phyloP scores from a whole-genome alignment of 2,329 filamentous ascomycete species.

The Aspergillus bombycis region DNA sequence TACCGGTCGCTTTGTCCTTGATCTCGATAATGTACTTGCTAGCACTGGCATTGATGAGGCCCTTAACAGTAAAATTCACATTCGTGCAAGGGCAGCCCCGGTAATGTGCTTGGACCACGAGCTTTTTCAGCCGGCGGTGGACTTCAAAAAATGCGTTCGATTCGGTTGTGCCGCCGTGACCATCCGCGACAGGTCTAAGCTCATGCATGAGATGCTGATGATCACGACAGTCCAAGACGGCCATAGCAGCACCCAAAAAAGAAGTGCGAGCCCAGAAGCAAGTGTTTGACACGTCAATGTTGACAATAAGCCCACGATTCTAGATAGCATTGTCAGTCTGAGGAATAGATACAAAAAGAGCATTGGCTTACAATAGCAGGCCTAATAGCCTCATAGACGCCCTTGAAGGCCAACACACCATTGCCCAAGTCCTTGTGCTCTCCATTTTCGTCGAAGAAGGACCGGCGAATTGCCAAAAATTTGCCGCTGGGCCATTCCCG shows the following conservation, averaged over 20 bases:
- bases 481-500: constrained; percentile 73
- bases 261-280: constrained; percentile 73
- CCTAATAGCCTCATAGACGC: constrained; percentile 83
- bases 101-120: constrained; percentile 44
- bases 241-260: constrained; percentile 39
- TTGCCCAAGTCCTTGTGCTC: constrained; percentile 60
- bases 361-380: constrained; percentile 61
- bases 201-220: constrained; percentile 33
- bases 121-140: constrained; percentile 36
- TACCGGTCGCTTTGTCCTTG: constrained; percentile 43
- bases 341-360: constrained; percentile 7
- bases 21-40: constrained; percentile 48
- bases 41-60: constrained; percentile 49
- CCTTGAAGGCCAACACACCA: constrained; percentile 79
- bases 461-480: constrained; percentile 75
- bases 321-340: constrained; percentile 36
- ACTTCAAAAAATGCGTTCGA: constrained; percentile 29
- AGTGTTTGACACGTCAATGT: constrained; percentile 88
- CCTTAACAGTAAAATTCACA: constrained; percentile 55
- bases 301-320: constrained; percentile 72
- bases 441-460: constrained; percentile 70
- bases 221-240: constrained; percentile 36
- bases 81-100: constrained; percentile 35
- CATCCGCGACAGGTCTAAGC: constrained; percentile 27
- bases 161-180: constrained; percentile 28